Evolutionary conservation across 2,329 filamentous ascomycete genomes (phyloP), one percentile per base, ranked within the genome.

Genomic region (Neonectria punicea): DNA sequence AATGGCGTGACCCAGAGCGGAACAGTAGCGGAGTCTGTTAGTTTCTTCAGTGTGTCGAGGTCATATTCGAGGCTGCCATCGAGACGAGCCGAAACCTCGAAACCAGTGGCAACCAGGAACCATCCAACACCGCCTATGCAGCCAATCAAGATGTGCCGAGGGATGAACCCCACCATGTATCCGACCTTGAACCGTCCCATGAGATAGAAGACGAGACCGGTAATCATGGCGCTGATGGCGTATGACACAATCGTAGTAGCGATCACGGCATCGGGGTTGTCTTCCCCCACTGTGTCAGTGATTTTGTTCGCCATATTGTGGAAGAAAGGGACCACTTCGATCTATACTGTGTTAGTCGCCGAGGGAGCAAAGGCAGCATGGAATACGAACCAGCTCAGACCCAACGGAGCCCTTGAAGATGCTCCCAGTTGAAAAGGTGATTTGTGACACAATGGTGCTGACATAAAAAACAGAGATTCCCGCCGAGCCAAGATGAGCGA

Each of bases 391-490:
- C 90, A 99, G 90, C 79, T 99, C 96, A 2, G 96, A 98, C 5
- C 96, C 96, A 64, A 99, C 90, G 4, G 93, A 94, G 16, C 96
- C 95, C 70, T 88, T 91, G 82, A 99, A 99, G 36, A 93, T 90
- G 74, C 94, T 98, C 1, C 93, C 92, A 20, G 86, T 86, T 0
- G 95, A 98, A 77, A 95, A 98, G 16, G 93, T 92, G 56, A 99
- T 80, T 77, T 99, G 96, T 0, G 96, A 92, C 44, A 98, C 87
- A 68, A 99, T 97, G 62, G 94, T 98, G 84, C 94, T 98, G 71
- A 99, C 93, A 78, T 98, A 99, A 82, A 98, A 99, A 80, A 99
- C 98, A 1, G 96, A 97, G 61, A 99, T 97, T 25, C 96, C 96
- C 61, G 97, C 95, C 1, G 95, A 91, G 2, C 95, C 96, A 7